Evolutionary conservation across 345 rosid genomes (phyloP).

Genomic region (Ailanthus altissimus): DNA sequence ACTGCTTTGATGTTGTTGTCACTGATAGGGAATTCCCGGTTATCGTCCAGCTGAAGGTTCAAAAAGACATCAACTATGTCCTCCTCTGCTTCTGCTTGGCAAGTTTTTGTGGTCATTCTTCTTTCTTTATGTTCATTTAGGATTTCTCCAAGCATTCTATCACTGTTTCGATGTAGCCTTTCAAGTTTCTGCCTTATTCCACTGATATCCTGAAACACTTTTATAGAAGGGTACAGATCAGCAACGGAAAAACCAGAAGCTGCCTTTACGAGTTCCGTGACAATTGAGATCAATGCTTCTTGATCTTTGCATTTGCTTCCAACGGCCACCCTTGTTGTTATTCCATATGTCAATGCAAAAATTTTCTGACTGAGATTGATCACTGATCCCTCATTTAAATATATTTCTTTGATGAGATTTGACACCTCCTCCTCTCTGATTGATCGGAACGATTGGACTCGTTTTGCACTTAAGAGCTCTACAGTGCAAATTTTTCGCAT

Average conservation of each 20-base stretch:
- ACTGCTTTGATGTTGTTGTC: background rate
- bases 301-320: conserved; percentile 27
- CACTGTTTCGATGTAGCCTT: conserved; percentile 14
- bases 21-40: conserved; percentile 15
- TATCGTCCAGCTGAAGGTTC: conserved; percentile 1
- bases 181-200: conserved; percentile 11
- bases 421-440: conserved; percentile 25
- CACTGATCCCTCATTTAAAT: background rate
- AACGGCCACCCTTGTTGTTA: conserved; percentile 21
- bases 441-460: conserved; percentile 23
- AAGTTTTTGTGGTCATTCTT: background rate
- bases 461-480: conserved; percentile 19
- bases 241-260: conserved; percentile 9
- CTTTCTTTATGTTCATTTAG: conserved; percentile 20
- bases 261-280: conserved; percentile 4
- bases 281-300: conserved; percentile 14
- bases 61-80: conserved; percentile 29
- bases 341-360: conserved; percentile 11
- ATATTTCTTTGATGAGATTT: background rate
- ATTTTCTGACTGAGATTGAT: conserved; percentile 25
- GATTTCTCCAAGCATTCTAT: conserved; percentile 22
- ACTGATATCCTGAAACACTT: conserved; percentile 23
- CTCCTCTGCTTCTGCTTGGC: conserved; percentile 9
- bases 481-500: conserved; percentile 21
- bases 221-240: conserved; percentile 24